Conservation (phyloP, 1,284 basidiomycete genomes). For the Boletus semigastroideus region DNA sequence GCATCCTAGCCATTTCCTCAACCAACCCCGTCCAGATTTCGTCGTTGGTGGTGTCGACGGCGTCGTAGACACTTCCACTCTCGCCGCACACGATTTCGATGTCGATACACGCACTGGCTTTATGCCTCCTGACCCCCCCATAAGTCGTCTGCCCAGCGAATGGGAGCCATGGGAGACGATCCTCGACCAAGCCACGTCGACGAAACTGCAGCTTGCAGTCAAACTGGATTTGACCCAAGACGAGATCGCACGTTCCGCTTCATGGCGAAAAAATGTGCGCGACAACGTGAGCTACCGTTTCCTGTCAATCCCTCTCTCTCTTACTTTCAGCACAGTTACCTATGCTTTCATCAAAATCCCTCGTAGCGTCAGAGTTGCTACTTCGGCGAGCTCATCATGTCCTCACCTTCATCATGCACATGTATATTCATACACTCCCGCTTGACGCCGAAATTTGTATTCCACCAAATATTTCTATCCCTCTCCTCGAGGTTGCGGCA, state of each 20-base stretch:
- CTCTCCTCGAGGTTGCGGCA: slow-evolving; percentile 73
- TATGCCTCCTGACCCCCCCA: slow-evolving; percentile 80
- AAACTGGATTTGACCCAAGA: slow-evolving; percentile 41
- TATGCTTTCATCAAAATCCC: slow-evolving; percentile 22
- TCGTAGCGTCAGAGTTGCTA: slow-evolving; percentile 59
- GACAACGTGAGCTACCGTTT: slow-evolving; percentile 47
- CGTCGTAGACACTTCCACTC: slow-evolving; percentile 76
- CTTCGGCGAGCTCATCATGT: slow-evolving; percentile 86
- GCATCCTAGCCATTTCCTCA: slow-evolving; percentile 59
- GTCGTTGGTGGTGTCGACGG: slow-evolving; percentile 36
- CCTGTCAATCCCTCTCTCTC: background rate
- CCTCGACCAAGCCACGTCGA: slow-evolving; percentile 51
- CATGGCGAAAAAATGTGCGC: slow-evolving; percentile 65
- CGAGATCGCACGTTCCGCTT: slow-evolving; percentile 46
- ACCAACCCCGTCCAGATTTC: slow-evolving; percentile 57
- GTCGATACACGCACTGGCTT: slow-evolving; percentile 92
- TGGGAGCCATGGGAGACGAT: slow-evolving; percentile 75
- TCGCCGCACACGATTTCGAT: slow-evolving; percentile 93
- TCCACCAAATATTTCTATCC: slow-evolving; percentile 74
- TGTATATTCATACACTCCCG: slow-evolving; percentile 83
- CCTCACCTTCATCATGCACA: slow-evolving; percentile 83
- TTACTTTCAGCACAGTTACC: slow-evolving; percentile 39
- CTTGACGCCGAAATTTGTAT: slow-evolving; percentile 54
- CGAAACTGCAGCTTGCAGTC: slow-evolving; percentile 57
- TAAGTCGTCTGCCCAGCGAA: slow-evolving; percentile 55